Evolutionary conservation across 495 filamentous ascomycete species (phyloP), one percentile per base, ranked within the genome.

Genomic region (Sordaria brevicollis): DNA sequence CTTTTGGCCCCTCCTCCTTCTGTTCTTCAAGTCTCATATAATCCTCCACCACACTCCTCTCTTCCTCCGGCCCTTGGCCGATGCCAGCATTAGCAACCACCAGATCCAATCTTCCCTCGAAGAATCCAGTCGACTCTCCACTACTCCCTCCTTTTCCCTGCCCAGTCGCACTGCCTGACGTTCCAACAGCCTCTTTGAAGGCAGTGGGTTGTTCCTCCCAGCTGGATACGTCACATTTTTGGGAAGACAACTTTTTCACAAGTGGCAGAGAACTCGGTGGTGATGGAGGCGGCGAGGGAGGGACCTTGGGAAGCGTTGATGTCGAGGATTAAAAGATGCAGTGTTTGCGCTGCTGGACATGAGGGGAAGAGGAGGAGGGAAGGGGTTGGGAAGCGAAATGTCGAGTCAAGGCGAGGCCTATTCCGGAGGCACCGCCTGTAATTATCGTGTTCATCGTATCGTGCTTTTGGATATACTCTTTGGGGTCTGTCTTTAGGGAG

Each of bases 51-150:
- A 78, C 72, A 3, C 78, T 57, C 19, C 76, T n/a, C n/a, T n/a
- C n/a, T n/a, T n/a, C n/a, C 78, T 13, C 75, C 77, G 4, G 41
- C 74, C 2, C 83, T 82, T 31, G 80, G 78, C 74, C 87, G 31
- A 89, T 79, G 3, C 86, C 86, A 0, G 86, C 86, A 73, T 88
- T 88, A 19, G 86, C 85, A 71, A 87, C 81, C 3, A 87, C 85
- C 13, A 86, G 68, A 66, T 89, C 84, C 3, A 89, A 69, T 0
- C 77, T 71, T 6, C 80, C 79, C 8, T 69, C 69, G 67, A 77
- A 68, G 35, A 79, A n/a, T n/a, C n/a, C n/a, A n/a, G n/a, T n/a
- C n/a, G n/a, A n/a, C n/a, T n/a, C n/a, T n/a, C n/a, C n/a, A n/a
- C n/a, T n/a, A n/a, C n/a, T n/a, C n/a, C n/a, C n/a, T n/a, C n/a